These are phyloP conservation scores for Tylopilus plumbeoviolaceoides DNA, from an alignment of 768 basidiomycete species.

Conservation along the genomic window DNA sequence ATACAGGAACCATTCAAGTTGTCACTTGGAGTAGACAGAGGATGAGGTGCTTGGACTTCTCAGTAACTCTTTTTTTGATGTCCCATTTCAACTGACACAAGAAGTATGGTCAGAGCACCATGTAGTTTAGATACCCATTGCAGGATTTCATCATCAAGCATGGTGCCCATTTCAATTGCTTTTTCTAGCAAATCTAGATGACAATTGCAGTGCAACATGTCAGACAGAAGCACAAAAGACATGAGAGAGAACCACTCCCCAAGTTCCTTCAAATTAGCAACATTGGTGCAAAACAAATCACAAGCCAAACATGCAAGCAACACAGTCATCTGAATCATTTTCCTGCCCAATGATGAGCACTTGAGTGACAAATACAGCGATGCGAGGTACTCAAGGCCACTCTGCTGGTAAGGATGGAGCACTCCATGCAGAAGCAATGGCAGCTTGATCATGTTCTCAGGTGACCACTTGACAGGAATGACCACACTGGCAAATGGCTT, in stretches of 20 bases:
- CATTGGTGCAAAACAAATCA: slow-evolving; percentile 83
- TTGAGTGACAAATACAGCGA: slow-evolving; percentile 51
- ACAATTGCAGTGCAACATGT: neutral
- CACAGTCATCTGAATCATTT: slow-evolving; percentile 95
- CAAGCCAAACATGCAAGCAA: slow-evolving; percentile 90
- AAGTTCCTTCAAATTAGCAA: slow-evolving; percentile 91
- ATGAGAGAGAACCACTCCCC: slow-evolving; percentile 83
- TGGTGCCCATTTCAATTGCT: slow-evolving; percentile 81
- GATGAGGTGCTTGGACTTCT: slow-evolving; percentile 91
- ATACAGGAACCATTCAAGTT: slow-evolving; percentile 92
- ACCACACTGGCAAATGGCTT: slow-evolving; percentile 65
- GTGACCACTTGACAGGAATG: slow-evolving; percentile 68
- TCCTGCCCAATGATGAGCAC: slow-evolving; percentile 41
- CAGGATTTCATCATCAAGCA: slow-evolving; percentile 76
- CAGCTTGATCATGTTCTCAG: slow-evolving; percentile 52
- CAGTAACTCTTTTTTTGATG: slow-evolving; percentile 92
- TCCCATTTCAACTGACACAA: slow-evolving; percentile 96
- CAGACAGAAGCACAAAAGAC: neutral
- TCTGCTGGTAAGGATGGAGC: slow-evolving; percentile 89
- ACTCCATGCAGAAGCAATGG: slow-evolving; percentile 80
- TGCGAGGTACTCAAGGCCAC: slow-evolving; percentile 92
- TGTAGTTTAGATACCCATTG: slow-evolving; percentile 84
- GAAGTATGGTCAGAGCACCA: slow-evolving; percentile 92
- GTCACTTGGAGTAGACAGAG: slow-evolving; percentile 86
- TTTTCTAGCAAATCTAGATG: slow-evolving; percentile 85